Base-by-base conservation (phyloP, 2,329 filamentous ascomycete genomes). In the Blastomyces emzantsi region DNA sequence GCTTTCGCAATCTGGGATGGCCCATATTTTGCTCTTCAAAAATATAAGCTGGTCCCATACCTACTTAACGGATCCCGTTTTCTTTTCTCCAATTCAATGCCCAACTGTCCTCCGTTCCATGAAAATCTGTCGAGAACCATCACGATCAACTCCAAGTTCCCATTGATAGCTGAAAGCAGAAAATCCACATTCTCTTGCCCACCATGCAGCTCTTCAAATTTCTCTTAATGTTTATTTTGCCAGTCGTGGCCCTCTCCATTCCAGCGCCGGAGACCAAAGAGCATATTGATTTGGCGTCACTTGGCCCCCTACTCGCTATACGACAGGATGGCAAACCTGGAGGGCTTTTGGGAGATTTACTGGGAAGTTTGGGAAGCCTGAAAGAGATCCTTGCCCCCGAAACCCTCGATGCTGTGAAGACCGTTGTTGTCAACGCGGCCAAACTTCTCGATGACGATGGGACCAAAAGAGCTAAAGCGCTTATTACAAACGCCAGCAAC, bases 371-470 rank as follows among this genome's bases (percentile, higher is more conserved):
- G 30, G 61, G 22, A 22, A 47, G 41, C 41, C 39, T 62, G 39
- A 52, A 52, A 36, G 41, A 62, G 13, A 62, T 65, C 6, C 62
- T 65, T 19, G 49, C 63, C 8, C 54, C 62, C 13, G 49, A 61
- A 33, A 62, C 56, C 1, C 52, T 65, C 56, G 54, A 25, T 30
- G 55, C 64, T 13, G 64, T 65, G 17, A 55, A 63, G 5, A 39
- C 41, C 9, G 33, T 65, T 17, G 6, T 64, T 51, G 45, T 47
- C 22, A 51, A 64, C 33, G 4, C 49, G 19, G 55, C 64, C 11
- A 39, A 51, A 22, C n/a, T 65, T 28, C 62, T 64, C 43, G 58
- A 64, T 47, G 62, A 65, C 25, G 57, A 64, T 17, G 59, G 54
- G 11, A 57, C 57, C 39, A 64, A 63, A 56, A 57, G 64, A 39